phyloP scores from a whole-genome alignment of 768 basidiomycete genomes.

The Lactarius pseudohatsudake region DNA sequence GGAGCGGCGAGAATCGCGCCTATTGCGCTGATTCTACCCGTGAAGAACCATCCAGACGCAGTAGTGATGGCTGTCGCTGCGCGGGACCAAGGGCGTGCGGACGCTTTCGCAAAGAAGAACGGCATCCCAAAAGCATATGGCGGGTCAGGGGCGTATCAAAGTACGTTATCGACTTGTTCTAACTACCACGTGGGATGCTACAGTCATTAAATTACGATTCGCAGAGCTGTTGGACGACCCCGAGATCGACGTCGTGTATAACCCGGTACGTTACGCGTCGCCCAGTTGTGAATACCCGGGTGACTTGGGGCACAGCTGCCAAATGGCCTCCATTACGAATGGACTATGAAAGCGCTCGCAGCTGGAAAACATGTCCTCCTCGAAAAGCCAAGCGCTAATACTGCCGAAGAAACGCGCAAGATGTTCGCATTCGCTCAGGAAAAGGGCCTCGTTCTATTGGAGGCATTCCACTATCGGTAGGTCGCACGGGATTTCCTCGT shows the following conservation, averaged over 20 bases:
- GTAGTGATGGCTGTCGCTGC: slow-evolving; percentile 59
- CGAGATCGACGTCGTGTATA: slow-evolving; percentile 57
- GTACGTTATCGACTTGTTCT: slow-evolving; percentile 34
- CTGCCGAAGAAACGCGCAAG: slow-evolving; percentile 49
- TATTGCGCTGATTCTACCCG: slow-evolving; percentile 48
- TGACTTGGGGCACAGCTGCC: slow-evolving; percentile 43
- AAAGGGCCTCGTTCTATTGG: slow-evolving; percentile 54
- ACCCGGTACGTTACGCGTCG: slow-evolving; percentile 42
- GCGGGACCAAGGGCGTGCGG: slow-evolving; percentile 49
- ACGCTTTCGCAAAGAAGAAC: slow-evolving; percentile 53
- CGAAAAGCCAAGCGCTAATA: slow-evolving; percentile 56
- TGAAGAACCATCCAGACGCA: slow-evolving; percentile 54
- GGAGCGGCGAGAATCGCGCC: slow-evolving; percentile 60
- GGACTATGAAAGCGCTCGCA: slow-evolving; percentile 61
- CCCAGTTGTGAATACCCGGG: not conserved
- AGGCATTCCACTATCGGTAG: slow-evolving; percentile 60
- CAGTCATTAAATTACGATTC: not conserved
- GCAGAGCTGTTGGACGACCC: slow-evolving; percentile 52
- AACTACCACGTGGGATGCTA: not conserved
- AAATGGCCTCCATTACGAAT: slow-evolving; percentile 62
- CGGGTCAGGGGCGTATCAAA: slow-evolving; percentile 50
- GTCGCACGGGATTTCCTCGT: slow-evolving; percentile 12
- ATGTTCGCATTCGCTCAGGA: slow-evolving; percentile 52
- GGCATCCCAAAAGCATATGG: slow-evolving; percentile 52
- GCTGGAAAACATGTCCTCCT: slow-evolving; percentile 65